phyloP scores from a whole-genome alignment of 2,329 filamentous ascomycete genomes.

The Pseudogymnoascus sp. region DNA sequence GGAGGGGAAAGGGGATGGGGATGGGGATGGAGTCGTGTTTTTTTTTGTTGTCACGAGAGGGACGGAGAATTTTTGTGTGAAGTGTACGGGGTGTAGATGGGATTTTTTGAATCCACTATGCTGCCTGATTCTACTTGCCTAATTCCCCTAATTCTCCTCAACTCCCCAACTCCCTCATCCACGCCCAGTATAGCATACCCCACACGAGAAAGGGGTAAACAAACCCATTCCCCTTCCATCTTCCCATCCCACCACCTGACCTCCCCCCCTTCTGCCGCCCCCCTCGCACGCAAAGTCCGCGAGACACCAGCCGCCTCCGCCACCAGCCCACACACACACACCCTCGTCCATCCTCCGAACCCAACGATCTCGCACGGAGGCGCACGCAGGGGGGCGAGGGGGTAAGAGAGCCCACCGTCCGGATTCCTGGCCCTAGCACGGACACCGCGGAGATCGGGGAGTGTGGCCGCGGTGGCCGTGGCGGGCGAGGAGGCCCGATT shows the following conservation, averaged over 20 bases:
- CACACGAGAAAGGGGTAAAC: background rate
- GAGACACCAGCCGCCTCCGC: background rate
- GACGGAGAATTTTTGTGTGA: too few species aligned
- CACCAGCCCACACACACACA: background rate
- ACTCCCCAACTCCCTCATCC: background rate
- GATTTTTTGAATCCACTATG: too few species aligned
- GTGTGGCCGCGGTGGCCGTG: background rate
- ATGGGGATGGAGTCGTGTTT: background rate
- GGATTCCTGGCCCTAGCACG: background rate
- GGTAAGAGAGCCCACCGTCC: background rate
- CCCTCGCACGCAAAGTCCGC: background rate
- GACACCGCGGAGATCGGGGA: background rate
- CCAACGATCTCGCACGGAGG: background rate
- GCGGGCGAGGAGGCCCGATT: background rate
- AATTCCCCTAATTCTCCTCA: background rate
- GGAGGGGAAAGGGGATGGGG: background rate
- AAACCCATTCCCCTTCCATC: too few species aligned
- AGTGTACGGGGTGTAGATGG: too few species aligned
- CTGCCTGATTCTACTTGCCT: background rate
- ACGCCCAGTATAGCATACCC: background rate
- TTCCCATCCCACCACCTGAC: background rate
- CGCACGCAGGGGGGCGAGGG: background rate
- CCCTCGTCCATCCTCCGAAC: background rate
- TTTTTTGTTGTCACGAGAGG: too few species aligned
- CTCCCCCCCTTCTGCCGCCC: background rate